Evolutionary conservation across 192 early-diverging fungal genomes (phyloP).

Genomic region (Umbelopsis vinacea): DNA sequence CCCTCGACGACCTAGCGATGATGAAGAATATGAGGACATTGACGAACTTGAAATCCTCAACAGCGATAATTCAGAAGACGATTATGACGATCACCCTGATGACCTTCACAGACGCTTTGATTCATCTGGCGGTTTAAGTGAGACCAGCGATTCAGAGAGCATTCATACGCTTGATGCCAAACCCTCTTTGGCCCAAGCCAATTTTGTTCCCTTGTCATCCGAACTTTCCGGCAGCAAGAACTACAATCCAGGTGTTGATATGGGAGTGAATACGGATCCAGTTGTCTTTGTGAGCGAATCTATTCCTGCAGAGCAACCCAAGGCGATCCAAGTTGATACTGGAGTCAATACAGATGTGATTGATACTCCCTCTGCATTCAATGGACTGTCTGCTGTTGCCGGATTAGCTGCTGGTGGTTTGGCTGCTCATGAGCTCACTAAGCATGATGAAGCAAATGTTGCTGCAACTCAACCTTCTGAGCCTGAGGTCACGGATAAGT

Average conservation of each 20-base stretch:
- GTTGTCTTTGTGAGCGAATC: neutral
- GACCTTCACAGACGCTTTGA: neutral
- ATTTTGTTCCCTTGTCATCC: slow-evolving; percentile 30
- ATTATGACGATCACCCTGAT: slow-evolving; percentile 9
- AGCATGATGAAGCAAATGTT: neutral
- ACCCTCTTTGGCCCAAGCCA: neutral
- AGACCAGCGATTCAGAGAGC: slow-evolving; percentile 18
- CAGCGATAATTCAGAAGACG: slow-evolving; percentile 24
- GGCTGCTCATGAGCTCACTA: neutral
- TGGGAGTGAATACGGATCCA: neutral
- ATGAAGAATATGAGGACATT: slow-evolving; percentile 21
- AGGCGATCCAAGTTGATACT: neutral
- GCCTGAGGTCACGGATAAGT: neutral
- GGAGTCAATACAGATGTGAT: neutral
- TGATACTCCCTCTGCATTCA: neutral
- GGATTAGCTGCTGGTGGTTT: neutral
- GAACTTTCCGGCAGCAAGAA: slow-evolving; percentile 34
- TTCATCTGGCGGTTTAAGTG: neutral
- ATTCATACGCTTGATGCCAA: neutral
- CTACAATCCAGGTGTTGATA: slow-evolving; percentile 1
- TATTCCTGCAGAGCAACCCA: neutral
- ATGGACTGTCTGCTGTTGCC: neutral
- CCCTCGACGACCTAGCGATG: slow-evolving; percentile 16
- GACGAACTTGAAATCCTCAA: slow-evolving; percentile 1
- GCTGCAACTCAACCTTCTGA: neutral